phyloP scores from a whole-genome alignment of 2,329 filamentous ascomycete genomes.

The Penicillium sp. region DNA sequence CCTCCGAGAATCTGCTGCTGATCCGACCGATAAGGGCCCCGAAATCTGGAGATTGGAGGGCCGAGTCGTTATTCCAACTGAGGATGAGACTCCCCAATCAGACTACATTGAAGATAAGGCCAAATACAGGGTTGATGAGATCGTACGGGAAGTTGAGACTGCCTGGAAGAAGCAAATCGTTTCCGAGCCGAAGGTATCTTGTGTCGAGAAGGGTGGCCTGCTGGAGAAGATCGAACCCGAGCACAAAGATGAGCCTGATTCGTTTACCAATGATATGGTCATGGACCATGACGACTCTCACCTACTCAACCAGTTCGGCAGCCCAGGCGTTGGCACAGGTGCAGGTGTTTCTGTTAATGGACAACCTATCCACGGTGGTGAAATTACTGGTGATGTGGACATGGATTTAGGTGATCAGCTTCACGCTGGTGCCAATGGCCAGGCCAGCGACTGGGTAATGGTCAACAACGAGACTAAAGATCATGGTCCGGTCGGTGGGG shows the following conservation, averaged over 20 bases:
- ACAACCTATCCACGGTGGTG: conserved; percentile 45
- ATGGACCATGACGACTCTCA: conserved; percentile 35
- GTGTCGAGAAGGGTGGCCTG: conserved; percentile 75
- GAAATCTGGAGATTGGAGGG: conserved; percentile 67
- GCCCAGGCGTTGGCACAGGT: conserved; percentile 17
- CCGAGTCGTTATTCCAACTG: conserved; percentile 33
- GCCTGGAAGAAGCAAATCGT: conserved; percentile 66
- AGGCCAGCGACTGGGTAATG: conserved; percentile 71
- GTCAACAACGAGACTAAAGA: conserved; percentile 61
- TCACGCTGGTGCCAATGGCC: conserved; percentile 43
- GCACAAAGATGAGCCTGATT: conserved; percentile 35
- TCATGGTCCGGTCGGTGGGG: conserved; percentile 38
- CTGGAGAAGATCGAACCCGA: conserved; percentile 54
- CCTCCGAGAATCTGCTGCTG: conserved; percentile 64
- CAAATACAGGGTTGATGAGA: conserved; percentile 60
- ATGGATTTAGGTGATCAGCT: conserved; percentile 55
- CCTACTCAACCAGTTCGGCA: conserved; percentile 38
- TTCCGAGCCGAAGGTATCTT: conserved; percentile 63
- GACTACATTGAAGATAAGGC: conserved; percentile 45
- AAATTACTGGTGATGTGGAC: conserved; percentile 34
- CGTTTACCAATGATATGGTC: conserved; percentile 32
- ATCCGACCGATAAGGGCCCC: conserved; percentile 53
- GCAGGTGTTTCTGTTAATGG: conserved; percentile 52
- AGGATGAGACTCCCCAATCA: conserved; percentile 37
- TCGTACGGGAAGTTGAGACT: conserved; percentile 72